Conservation (phyloP, 495 filamentous ascomycete genomes). For the Trichoderma erinaceum region DNA sequence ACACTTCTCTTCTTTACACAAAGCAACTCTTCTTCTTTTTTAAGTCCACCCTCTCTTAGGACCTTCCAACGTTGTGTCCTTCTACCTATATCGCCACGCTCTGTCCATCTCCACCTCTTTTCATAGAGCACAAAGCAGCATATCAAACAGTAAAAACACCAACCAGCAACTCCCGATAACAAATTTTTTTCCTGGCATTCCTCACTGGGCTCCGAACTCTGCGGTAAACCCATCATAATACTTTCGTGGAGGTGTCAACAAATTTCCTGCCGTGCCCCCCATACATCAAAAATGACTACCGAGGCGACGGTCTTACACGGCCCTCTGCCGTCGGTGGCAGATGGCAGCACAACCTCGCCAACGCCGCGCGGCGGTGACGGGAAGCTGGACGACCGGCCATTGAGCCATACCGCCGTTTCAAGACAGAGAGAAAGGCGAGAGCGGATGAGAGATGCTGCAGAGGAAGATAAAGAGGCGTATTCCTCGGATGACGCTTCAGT, state of each 20-base stretch:
- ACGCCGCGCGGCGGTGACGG: constrained; percentile 11
- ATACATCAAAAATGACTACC: not conserved
- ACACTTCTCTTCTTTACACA: not conserved
- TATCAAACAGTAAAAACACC: not conserved
- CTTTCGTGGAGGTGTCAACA: not conserved
- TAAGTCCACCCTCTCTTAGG: not conserved
- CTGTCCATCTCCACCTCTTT: not conserved
- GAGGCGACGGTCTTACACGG: constrained; percentile 9
- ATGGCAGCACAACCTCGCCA: constrained; percentile 4
- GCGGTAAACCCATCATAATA: not conserved
- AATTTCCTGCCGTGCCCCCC: not conserved
- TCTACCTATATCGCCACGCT: not conserved
- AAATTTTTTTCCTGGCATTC: not conserved
- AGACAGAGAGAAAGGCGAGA: not conserved
- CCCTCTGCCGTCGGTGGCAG: constrained; percentile 2
- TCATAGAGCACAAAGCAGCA: too few relatives aligned
- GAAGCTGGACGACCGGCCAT: not conserved
- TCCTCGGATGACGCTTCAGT: not conserved
- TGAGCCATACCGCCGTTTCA: not conserved
- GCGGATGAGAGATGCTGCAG: not conserved
- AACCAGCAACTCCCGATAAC: not conserved
- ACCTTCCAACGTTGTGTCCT: not conserved
- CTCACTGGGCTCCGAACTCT: too few relatives aligned
- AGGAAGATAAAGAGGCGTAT: not conserved
- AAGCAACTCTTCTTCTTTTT: not conserved